Evolutionary conservation across 202 grass and related monocot genomes (phyloP), one percentile per base, ranked within the genome.

Genomic region (Zoysia matrella): DNA sequence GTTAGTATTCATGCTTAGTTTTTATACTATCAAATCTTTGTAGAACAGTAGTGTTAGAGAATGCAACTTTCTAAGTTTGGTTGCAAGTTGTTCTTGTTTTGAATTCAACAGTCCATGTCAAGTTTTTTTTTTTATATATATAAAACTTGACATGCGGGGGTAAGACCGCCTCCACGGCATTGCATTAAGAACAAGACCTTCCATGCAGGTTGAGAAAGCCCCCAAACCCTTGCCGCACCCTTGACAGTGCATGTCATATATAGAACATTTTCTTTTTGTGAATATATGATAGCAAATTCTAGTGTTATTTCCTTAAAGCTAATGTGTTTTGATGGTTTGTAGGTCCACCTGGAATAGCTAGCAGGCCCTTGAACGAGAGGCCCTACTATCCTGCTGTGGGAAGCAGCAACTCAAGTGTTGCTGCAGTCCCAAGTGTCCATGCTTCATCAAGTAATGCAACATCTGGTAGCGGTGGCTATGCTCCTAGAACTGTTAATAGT

Each of bases 401-500:
- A 57, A 72, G 65, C 39, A 87, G 56, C 65, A 87, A 75, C 44
- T 51, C 61, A 75, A 74, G 60, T 84, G 55, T 43, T 69, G 40
- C 36, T 71, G 53, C 82, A 71, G 65, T 83, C 22, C 74, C 89
- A 81, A 69, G 60, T 69, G 45, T 55, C 15, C 54, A 11, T 45
- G 83, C 56, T 84, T 69, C 71, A 81, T 88, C 56, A 30, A 42
- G 46, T 5, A 52, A 13, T 78, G 82, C 75, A 52, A 11, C 69
- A 74, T 84, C 76, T 72, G 43, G 13, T 60, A 76, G 60, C 52
- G 74, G 49, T 83, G 70, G 30, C 82, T 69, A 82, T 86, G 72
- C 65, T 78, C 75, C 77, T 77, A 86, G 89, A 41, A 40, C 67
- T 60, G 47, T 86, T 84, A 72, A 75, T 77, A 11, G 66, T 53